phyloP scores from a whole-genome alignment of 139 green algal species.

The Dunaliella primolecta region DNA sequence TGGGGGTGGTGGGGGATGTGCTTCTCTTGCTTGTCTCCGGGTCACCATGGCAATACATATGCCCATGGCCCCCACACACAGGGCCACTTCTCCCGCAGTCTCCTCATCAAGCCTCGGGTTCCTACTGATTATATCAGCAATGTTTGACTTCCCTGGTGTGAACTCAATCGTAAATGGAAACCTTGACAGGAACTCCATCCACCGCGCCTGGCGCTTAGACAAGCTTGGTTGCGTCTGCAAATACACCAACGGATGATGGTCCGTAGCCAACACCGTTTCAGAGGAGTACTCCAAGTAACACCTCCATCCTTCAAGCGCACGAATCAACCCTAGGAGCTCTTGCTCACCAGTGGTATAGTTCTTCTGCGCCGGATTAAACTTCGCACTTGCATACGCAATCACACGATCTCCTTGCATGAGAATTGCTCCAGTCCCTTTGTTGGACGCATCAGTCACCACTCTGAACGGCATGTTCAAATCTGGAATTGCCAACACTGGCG shows the following conservation, averaged over 20 bases:
- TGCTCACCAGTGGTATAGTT: conserved; percentile 45
- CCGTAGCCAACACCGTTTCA: conserved; percentile 29
- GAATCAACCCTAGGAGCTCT: conserved; percentile 33
- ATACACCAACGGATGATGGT: conserved; percentile 36
- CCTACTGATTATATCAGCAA: conserved; percentile 35
- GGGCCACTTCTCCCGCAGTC: background rate
- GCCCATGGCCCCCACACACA: background rate
- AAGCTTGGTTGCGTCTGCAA: conserved; percentile 25
- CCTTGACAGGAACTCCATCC: conserved; percentile 13
- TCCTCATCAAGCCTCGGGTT: conserved; percentile 13
- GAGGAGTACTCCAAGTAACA: conserved; percentile 24
- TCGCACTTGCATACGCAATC: conserved; percentile 31
- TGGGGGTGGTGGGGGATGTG: background rate
- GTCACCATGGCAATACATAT: background rate
- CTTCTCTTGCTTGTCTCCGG: background rate
- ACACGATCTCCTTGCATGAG: conserved; percentile 28
- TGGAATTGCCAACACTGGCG: conserved; percentile 27
- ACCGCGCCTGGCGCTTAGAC: conserved; percentile 14
- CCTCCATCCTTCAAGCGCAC: conserved; percentile 25
- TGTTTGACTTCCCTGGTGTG: conserved; percentile 37
- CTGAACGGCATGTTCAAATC: conserved; percentile 15
- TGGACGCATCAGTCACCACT: conserved; percentile 28
- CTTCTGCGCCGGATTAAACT: conserved; percentile 29
- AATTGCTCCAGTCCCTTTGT: conserved; percentile 21
- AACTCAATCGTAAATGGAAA: conserved; percentile 34